A percentile compares a stretch with the other conserved stretches of the same genome.
phyloP scores from a whole-genome alignment of 2,329 filamentous ascomycete species.

The Aureobasidium leucospermi region DNA sequence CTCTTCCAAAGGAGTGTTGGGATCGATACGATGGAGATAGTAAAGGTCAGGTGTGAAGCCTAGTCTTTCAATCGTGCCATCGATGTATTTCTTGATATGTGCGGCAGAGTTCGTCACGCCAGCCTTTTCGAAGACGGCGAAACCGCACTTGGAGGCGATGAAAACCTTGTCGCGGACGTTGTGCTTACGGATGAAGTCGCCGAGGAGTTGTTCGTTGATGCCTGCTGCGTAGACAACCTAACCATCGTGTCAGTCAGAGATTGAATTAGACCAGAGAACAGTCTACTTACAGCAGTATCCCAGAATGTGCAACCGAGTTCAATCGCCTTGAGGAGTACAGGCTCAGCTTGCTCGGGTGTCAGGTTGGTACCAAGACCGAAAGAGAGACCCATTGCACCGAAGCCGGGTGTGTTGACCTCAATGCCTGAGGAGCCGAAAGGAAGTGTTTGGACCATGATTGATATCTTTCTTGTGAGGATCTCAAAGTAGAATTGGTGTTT shows the following conservation, averaged over 20 bases:
- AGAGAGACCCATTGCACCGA: slow-evolving; percentile 45
- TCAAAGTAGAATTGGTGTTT: neutral
- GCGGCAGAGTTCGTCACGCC: slow-evolving; percentile 38
- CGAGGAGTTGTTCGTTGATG: slow-evolving; percentile 44
- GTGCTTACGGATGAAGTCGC: slow-evolving; percentile 45
- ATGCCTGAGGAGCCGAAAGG: slow-evolving; percentile 29
- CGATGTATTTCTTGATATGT: slow-evolving; percentile 43
- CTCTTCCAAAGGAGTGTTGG: slow-evolving; percentile 39
- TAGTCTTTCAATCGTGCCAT: slow-evolving; percentile 43
- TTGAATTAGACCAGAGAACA: neutral
- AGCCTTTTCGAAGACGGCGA: slow-evolving; percentile 31
- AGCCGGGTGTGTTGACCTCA: slow-evolving; percentile 37
- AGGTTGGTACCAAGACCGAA: slow-evolving; percentile 38
- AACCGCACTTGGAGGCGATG: slow-evolving; percentile 43
- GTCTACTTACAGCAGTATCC: slow-evolving; percentile 20
- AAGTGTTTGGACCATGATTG: slow-evolving; percentile 32
- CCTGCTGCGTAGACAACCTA: slow-evolving; percentile 41
- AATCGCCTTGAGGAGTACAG: slow-evolving; percentile 43
- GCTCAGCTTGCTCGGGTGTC: slow-evolving; percentile 40
- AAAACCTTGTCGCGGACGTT: slow-evolving; percentile 46
- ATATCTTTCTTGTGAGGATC: neutral
- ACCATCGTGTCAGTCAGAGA: neutral
- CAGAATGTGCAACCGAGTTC: slow-evolving; percentile 24
- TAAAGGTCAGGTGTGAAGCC: slow-evolving; percentile 40
- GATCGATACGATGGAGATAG: slow-evolving; percentile 36